These are phyloP conservation scores for Leccinum subtestaceum DNA, from an alignment of 768 basidiomycete genomes.

Conservation along the genomic window DNA sequence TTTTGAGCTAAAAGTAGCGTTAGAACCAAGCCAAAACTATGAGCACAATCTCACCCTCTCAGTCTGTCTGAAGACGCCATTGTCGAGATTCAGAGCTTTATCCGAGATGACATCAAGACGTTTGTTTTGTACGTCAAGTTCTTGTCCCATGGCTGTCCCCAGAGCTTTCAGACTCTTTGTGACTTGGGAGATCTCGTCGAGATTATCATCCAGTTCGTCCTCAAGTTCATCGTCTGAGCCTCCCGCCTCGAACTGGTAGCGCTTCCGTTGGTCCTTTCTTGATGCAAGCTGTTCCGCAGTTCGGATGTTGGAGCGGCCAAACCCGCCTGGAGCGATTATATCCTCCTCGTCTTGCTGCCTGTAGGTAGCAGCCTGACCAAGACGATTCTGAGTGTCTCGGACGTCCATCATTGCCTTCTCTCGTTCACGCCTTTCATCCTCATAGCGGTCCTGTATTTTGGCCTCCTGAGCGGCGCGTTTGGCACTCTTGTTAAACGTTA, in stretches of 20 bases:
- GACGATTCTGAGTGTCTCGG: slow-evolving; percentile 80
- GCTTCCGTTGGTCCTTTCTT: slow-evolving; percentile 68
- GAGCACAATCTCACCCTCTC: slow-evolving; percentile 55
- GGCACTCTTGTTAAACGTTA: slow-evolving; percentile 89
- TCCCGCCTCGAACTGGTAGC: slow-evolving; percentile 89
- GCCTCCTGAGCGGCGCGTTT: slow-evolving; percentile 87
- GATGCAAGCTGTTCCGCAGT: slow-evolving; percentile 51
- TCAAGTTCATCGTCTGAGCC: slow-evolving; percentile 93
- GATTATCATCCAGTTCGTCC: slow-evolving; percentile 89
- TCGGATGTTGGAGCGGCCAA: slow-evolving; percentile 41
- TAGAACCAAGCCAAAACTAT: slow-evolving; percentile 16
- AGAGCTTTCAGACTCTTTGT: slow-evolving; percentile 77
- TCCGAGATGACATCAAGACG: slow-evolving; percentile 73
- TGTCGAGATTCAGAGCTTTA: slow-evolving; percentile 76
- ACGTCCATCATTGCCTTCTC: slow-evolving; percentile 86
- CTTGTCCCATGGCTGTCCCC: slow-evolving; percentile 80
- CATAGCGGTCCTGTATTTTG: slow-evolving; percentile 80
- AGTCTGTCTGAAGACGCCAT: slow-evolving; percentile 76
- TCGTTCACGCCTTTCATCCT: slow-evolving; percentile 79
- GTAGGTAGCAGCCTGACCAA: slow-evolving; percentile 71
- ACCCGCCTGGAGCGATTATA: slow-evolving; percentile 36
- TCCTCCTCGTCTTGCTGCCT: slow-evolving; percentile 46
- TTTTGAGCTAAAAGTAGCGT: slow-evolving; percentile 48
- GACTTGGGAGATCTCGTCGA: slow-evolving; percentile 80
- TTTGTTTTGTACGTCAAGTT: slow-evolving; percentile 82